phyloP scores from a whole-genome alignment of 768 basidiomycete species.

The Termitomyces sp. region DNA sequence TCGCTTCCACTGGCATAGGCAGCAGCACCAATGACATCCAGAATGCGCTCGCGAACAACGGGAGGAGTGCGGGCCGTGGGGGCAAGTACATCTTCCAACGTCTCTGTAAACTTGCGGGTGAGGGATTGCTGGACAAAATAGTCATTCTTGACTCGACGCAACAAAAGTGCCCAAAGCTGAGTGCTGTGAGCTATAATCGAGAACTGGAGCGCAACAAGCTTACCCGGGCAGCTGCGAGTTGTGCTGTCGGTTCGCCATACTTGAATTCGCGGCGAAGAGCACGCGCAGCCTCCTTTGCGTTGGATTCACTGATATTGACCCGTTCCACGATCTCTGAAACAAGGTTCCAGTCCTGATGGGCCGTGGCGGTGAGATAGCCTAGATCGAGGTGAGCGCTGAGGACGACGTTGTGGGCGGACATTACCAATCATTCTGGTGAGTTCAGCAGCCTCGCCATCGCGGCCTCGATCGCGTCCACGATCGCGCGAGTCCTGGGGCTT shows the following conservation, averaged over 20 bases:
- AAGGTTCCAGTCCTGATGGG: slow-evolving; percentile 77
- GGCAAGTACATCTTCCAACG: slow-evolving; percentile 68
- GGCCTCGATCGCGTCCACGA: slow-evolving; percentile 8
- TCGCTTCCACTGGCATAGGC: slow-evolving; percentile 49
- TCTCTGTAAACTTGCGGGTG: slow-evolving; percentile 74
- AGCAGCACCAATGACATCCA: slow-evolving; percentile 80
- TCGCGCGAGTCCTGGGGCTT: slow-evolving; percentile 3
- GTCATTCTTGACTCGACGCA: slow-evolving; percentile 66
- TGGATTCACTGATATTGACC: slow-evolving; percentile 62
- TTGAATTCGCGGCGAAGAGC: slow-evolving; percentile 86
- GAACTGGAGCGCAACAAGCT: slow-evolving; percentile 17
- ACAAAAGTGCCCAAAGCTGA: slow-evolving; percentile 88
- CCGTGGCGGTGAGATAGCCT: slow-evolving; percentile 74
- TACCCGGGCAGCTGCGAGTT: slow-evolving; percentile 73
- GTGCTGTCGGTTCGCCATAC: slow-evolving; percentile 73
- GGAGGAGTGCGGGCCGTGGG: slow-evolving; percentile 58
- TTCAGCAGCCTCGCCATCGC: slow-evolving; percentile 11
- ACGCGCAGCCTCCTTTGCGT: slow-evolving; percentile 80
- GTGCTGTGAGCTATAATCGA: not conserved
- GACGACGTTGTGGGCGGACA: not conserved
- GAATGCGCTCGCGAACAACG: slow-evolving; percentile 73
- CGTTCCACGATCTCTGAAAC: slow-evolving; percentile 85
- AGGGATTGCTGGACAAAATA: slow-evolving; percentile 66
- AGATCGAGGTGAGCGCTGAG: slow-evolving; percentile 11
- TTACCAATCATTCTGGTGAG: slow-evolving; percentile 16